phyloP scores from a whole-genome alignment of 495 filamentous ascomycete species.

The Xylona heveae region DNA sequence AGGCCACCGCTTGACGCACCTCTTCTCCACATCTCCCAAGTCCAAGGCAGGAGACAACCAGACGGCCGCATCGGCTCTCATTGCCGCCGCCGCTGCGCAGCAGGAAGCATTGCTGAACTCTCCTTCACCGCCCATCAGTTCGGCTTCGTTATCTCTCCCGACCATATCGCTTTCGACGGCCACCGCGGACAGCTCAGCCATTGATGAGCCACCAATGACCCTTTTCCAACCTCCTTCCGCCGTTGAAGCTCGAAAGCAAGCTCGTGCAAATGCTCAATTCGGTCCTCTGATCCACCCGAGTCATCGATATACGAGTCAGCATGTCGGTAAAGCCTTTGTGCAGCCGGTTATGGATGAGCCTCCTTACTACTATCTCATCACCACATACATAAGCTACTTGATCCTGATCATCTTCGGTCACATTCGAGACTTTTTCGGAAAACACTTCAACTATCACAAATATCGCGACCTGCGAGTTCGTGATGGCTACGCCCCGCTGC shows the following conservation, averaged over 20 bases:
- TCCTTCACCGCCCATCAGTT: slow-evolving; percentile 41
- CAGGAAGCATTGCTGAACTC: slow-evolving; percentile 34
- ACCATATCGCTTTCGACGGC: slow-evolving; percentile 86
- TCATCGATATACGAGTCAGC: slow-evolving; percentile 73
- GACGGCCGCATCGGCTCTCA: slow-evolving; percentile 31
- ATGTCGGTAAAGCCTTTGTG: slow-evolving; percentile 54
- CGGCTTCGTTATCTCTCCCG: slow-evolving; percentile 58
- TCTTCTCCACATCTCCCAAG: slow-evolving; percentile 38
- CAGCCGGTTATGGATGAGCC: slow-evolving; percentile 86
- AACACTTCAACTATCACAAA: slow-evolving; percentile 64
- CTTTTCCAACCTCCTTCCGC: slow-evolving; percentile 85
- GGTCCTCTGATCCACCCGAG: slow-evolving; percentile 58
- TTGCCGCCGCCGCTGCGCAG: slow-evolving; percentile 30
- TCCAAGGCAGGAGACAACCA: slow-evolving; percentile 23
- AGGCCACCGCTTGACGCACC: slow-evolving; percentile 34
- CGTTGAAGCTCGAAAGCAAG: slow-evolving; percentile 52
- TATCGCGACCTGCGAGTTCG: slow-evolving; percentile 65
- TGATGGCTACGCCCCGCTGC: slow-evolving; percentile 89
- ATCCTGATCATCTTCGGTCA: slow-evolving; percentile 91
- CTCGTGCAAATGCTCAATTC: slow-evolving; percentile 76
- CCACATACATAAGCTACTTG: slow-evolving; percentile 93
- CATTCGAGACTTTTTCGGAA: slow-evolving; percentile 92
- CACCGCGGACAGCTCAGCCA: slow-evolving; percentile 52
- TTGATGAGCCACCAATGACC: slow-evolving; percentile 55
- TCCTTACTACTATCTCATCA: slow-evolving; percentile 87